Conservation (phyloP, 2,329 filamentous ascomycete species). For the Xylaria sp. region DNA sequence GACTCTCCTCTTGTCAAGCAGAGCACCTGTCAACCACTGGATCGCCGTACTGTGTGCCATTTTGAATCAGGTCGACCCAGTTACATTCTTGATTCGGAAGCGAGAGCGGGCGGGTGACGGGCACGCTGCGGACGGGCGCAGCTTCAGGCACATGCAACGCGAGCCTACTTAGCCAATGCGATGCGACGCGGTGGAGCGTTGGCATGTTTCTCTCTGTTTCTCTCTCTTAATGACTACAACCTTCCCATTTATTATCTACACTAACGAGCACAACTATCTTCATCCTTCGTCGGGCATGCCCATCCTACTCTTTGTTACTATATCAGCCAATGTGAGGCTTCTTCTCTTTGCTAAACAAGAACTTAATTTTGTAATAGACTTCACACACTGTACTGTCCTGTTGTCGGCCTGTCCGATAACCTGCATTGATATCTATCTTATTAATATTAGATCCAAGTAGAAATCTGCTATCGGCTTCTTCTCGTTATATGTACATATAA, state of each 20-base stretch:
- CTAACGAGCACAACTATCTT: background rate
- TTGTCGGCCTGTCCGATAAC: background rate
- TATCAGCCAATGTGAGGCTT: background rate
- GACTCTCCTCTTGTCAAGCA: conserved; percentile 1
- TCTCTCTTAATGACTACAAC: background rate
- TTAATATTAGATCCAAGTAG: background rate
- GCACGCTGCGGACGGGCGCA: conserved; percentile 6
- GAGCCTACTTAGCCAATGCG: background rate
- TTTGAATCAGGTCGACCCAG: conserved; percentile 11
- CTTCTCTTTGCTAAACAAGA: background rate
- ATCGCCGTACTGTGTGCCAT: conserved; percentile 9
- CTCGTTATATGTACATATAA: background rate
- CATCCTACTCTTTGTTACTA: background rate
- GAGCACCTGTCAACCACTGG: background rate
- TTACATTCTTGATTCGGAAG: conserved; percentile 21
- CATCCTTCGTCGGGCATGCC: background rate
- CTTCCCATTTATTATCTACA: background rate
- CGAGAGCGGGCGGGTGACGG: conserved; percentile 3
- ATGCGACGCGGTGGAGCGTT: background rate
- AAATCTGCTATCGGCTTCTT: conserved; percentile 7
- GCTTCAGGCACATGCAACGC: conserved; percentile 12
- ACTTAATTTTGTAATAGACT: background rate
- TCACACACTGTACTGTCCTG: background rate
- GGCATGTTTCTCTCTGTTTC: background rate
- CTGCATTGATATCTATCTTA: conserved; percentile 11